Evolutionary conservation across 768 basidiomycete species (phyloP), one percentile per base, ranked within the genome.

Genomic region (Psilocybe azurescens): DNA sequence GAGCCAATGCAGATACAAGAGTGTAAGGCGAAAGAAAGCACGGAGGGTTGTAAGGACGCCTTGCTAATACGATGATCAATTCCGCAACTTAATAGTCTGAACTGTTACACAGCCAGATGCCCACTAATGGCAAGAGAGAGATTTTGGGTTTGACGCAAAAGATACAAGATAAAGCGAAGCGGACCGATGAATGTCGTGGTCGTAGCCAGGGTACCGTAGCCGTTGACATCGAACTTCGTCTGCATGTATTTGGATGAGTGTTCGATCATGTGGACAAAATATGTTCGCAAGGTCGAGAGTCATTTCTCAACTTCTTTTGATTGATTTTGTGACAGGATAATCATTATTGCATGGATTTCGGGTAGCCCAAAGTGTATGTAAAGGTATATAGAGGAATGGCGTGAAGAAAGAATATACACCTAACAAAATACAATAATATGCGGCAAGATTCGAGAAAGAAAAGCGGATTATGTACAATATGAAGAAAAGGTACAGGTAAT

Each of bases 131-230:
- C 33, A 36, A 36, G 11, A 11, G 11, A 7, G 33, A 9, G n/a
- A 24, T 30, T 30, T 50, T 7, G 48, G 8, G 3, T 50, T n/a
- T 20, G 7, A 14, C 10, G 47, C 16, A 48, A 30, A 24, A 24
- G 48, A 11, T 14, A n/a, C 11, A 2, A 14, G 20, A 30, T 50
- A 11, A 9, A 50, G 2, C 1, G 48, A 49, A 7, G 52, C 59
- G 59, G 59, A 47, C 59, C 59, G 59, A 20, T 60, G 39, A 33
- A 48, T 39, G 52, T 36, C 29, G 39, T 18, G 36, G 33, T 38
- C 16, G 18, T 16, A 16, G 16, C 11, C 5, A 20, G 14, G 5
- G 32, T 53, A 32, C 52, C 52, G 52, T 51, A 39, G 41, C 28
- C 30, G 36, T 41, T 56, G 54, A 44, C 54, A 28, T 28, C 41